Evolutionary conservation across 208 protist genomes (phyloP), one percentile per base, ranked within the genome.

Genomic region (Acanthamoeba lenticulata): DNA sequence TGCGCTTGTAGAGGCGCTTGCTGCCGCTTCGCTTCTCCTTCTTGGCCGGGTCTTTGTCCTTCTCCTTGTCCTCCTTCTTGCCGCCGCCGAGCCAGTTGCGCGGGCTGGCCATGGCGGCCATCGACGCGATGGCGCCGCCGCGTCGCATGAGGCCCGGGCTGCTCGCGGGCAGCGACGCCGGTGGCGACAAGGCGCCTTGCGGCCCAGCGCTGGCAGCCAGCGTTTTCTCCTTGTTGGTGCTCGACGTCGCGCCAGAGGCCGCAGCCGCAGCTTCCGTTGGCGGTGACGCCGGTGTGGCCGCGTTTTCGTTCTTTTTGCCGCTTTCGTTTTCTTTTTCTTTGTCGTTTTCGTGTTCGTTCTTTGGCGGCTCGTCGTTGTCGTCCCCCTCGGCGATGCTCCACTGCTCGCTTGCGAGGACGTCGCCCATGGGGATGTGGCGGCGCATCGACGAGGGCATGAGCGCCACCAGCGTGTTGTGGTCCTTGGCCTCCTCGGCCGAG

Each of bases 361-460:
- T 21, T 19, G n/a, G n/a, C n/a, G n/a, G 21, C 27, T 15, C n/a
- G 24, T 69, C 60, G 7, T 0, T 27, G 11, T n/a, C 29, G 60
- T 9, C 21, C 7, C 13, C 44, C 4, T 42, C 69, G 21, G 34
- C 81, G 1, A 90, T 90, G 47, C 7, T 21, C 81, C 81, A 90
- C 49, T 55, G 49, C 1, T 90, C 81, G 52, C 2, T 29, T 15
- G 27, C 81, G 45, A 90, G 81, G 15, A 90, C 19, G 32, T 90
- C 81, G 36, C 52, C 81, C 52, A 90, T 11, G 21, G 49, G 81
- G 42, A 90, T 90, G 44, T 90, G n/a, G 17, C 29, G 7, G 17
- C 81, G 81, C 81, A 90, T 90, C 29, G 81, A 67, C 32, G 81
- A 42, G 40, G 81, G 81, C 81, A 90, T 90, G 32, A 67, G 44